Evolutionary conservation across 202 grass and related monocot genomes (phyloP).

Genomic region (Digitaria exilis): DNA sequence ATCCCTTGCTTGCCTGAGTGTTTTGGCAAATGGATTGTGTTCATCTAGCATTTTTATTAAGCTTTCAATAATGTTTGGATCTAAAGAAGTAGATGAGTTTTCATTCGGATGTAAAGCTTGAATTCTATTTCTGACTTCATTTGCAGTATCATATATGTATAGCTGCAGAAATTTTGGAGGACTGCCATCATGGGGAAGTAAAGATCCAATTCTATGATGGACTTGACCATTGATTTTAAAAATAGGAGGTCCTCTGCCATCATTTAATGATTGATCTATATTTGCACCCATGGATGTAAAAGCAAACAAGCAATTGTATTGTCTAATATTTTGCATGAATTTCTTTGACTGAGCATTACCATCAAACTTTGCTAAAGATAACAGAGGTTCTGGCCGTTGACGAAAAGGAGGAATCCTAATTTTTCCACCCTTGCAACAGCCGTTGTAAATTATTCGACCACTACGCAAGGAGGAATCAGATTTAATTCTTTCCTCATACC

Average conservation of each 20-base stretch:
- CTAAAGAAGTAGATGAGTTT: rapidly evolving
- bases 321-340: no score
- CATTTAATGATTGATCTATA: not conserved
- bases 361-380: no score
- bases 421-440: no score
- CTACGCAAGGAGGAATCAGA: no score
- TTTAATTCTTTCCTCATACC: no score
- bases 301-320: no score
- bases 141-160: not conserved
- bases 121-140: not conserved
- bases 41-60: not conserved
- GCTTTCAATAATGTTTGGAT: not conserved
- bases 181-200: not conserved
- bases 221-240: not conserved
- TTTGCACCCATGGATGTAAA: not conserved
- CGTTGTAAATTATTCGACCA: no score
- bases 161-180: not conserved
- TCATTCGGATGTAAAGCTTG: not conserved
- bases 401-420: no score
- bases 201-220: not conserved
- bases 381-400: no score
- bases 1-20: not conserved
- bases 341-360: no score
- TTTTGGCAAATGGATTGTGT: not conserved
- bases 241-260: not conserved